A percentile compares a stretch with the other conserved stretches of the same genome.
Conservation (phyloP, 192 early-diverging fungal genomes). For the Umbelopsis sp. region DNA sequence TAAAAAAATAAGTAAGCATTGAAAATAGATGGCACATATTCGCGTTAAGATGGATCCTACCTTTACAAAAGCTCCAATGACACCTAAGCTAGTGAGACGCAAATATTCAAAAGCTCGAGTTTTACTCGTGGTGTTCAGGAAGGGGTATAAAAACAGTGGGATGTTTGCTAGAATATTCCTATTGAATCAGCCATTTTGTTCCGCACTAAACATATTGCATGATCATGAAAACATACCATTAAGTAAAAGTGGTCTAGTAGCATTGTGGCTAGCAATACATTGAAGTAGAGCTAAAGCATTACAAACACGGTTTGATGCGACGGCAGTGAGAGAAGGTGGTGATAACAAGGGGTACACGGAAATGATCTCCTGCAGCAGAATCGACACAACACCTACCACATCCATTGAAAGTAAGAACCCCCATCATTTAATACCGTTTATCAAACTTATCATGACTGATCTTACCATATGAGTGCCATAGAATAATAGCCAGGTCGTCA, state of each 20-base stretch:
- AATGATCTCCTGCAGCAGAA: constrained; percentile 94
- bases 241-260: constrained; percentile 84
- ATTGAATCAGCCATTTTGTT: no score
- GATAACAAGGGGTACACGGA: constrained; percentile 91
- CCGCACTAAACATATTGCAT: no score
- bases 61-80: constrained; percentile 97
- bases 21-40: background rate
- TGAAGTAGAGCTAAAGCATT: constrained; percentile 95
- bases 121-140: constrained; percentile 96
- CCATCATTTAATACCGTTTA: background rate
- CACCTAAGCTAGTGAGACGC: constrained; percentile 89
- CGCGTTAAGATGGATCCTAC: constrained; percentile 32
- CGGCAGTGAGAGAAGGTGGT: constrained; percentile 85
- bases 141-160: constrained; percentile 96
- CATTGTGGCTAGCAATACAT: constrained; percentile 94
- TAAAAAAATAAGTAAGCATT: background rate
- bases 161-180: constrained; percentile 74
- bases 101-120: constrained; percentile 97
- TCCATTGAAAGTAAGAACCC: background rate
- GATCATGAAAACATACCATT: constrained; percentile 52
- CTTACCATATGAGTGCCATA: constrained; percentile 95
- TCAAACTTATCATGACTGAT: background rate
- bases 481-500: constrained; percentile 90
- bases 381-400: constrained; percentile 84
- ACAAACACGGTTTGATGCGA: constrained; percentile 93